Percentiles rank a stretch among this genome's conserved stretches.
phyloP scores from a whole-genome alignment of 441 rosid genomes.

The Breynia disticha region DNA sequence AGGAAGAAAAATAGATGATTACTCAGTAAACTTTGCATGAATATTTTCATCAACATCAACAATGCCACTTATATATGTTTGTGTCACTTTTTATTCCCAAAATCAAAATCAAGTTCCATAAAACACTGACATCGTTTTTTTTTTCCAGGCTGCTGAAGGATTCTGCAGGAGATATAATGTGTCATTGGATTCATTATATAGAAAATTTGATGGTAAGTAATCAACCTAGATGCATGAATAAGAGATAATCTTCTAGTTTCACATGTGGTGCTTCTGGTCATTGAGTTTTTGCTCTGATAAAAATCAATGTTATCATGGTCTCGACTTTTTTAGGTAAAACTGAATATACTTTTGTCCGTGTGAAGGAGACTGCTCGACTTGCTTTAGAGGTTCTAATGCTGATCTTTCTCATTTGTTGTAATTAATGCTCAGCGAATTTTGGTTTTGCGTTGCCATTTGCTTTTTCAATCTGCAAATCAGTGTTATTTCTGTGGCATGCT shows the following conservation, averaged over 20 bases:
- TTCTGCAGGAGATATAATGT: constrained; percentile 78
- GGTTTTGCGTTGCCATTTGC: background rate
- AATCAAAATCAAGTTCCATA: no score
- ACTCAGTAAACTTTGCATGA: no score
- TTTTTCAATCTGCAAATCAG: background rate
- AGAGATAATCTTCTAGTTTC: background rate
- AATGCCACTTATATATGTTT: no score
- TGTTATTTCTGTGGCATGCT: constrained; percentile 15
- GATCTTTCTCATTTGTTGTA: constrained; percentile 11
- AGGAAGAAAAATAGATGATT: no score
- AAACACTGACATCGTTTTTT: constrained; percentile 10
- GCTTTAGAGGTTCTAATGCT: constrained; percentile 58
- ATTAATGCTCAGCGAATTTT: background rate
- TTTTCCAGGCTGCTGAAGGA: constrained; percentile 84
- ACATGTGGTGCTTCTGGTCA: background rate
- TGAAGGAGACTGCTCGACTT: constrained; percentile 63
- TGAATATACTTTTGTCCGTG: constrained; percentile 59
- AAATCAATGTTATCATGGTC: background rate
- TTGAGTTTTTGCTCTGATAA: background rate
- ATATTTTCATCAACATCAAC: no score
- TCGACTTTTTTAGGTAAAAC: constrained; percentile 49
- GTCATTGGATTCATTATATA: constrained; percentile 46
- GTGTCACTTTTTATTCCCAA: no score
- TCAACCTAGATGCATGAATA: background rate
- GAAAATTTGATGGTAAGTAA: constrained; percentile 66